phyloP scores from a whole-genome alignment of 345 rosid genomes.

The Tarenaya hassleriana region DNA sequence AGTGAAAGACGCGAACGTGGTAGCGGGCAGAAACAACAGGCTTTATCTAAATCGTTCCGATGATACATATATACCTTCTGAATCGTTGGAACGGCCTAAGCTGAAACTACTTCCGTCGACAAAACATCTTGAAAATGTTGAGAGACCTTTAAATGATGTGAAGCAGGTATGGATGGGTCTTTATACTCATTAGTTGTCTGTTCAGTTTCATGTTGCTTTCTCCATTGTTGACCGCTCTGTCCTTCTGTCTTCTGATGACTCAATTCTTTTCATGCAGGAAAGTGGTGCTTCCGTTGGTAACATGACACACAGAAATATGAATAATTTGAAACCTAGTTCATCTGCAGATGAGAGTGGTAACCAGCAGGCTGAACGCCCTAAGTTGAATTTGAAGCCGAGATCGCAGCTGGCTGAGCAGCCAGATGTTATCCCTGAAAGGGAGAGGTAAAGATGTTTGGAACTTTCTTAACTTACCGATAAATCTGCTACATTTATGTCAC shows the following conservation, averaged over 20 bases:
- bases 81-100: conserved; percentile 54
- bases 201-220: conserved; percentile 13
- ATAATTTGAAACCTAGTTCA: conserved; percentile 33
- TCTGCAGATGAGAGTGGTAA: conserved; percentile 39
- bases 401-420: conserved; percentile 46
- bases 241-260: conserved; percentile 18
- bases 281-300: conserved; percentile 25
- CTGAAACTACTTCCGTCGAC: conserved; percentile 58
- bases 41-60: conserved; percentile 34
- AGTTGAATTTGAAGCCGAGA: conserved; percentile 56
- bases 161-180: conserved; percentile 38
- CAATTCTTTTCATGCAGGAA: conserved; percentile 21
- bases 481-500: conserved; percentile 2
- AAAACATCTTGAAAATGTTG: conserved; percentile 51
- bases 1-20: conserved; percentile 36
- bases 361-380: conserved; percentile 53
- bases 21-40: conserved; percentile 23
- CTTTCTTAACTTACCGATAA: conserved; percentile 4
- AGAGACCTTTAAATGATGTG: conserved; percentile 31
- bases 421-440: conserved; percentile 46
- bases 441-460: conserved; percentile 39
- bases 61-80: conserved; percentile 36
- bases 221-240: conserved; percentile 9
- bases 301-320: conserved; percentile 25
- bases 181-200: neutral